Base-by-base conservation (phyloP, 164 flowering plant genomes). In the Cinnamomum micranthum region DNA sequence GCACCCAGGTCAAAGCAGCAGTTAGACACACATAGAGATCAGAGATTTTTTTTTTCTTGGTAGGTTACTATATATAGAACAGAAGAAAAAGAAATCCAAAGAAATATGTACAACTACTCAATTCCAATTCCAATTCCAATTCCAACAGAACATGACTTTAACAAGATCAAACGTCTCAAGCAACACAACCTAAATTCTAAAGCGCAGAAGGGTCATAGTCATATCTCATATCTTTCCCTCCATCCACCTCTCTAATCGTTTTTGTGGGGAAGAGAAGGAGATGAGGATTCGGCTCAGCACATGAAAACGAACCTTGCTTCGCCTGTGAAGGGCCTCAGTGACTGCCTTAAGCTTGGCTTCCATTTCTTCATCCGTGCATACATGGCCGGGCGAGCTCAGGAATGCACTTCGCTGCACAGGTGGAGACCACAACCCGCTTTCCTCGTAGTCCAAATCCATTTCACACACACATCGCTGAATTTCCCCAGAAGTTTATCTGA, bases 351-450 rank as follows among this genome's bases (percentile, higher is more conserved):
- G 78, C 69, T 74, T 76, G 2, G 64, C 81, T 20, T 78, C 27
- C 75, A 83, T 51, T 24, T 83, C 85, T 4, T 51, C 22, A 13
- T 78, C 78, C 4, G 74, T 78, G 68, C 81, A 83, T 1, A 90
- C 79, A 22, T 69, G 60, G 0, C 87, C 90, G 5, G 89, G 84
- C 0, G 97, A 83, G 78, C 78, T 84, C 63, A 90, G 55, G 83
- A 85, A 89, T 52, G 76, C 88, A 4, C 69, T 80, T 1, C 92
- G 81, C 64, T 25, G 78, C 22, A 88, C 73, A 4, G 89, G 90
- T 10, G 98, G 98, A 59, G 97, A 93, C 98, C 98, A 93, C 66
- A 92, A 31, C 10, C 90, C 88, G 69, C 98, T 93, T 68, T 84
- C 79, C 74, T 83, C 86, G 74, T 92, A 89, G 64, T 88, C 88